These are phyloP conservation scores for Helichrysum umbraculigerum DNA, from an alignment of 129 eudicot species.

Conservation along the genomic window DNA sequence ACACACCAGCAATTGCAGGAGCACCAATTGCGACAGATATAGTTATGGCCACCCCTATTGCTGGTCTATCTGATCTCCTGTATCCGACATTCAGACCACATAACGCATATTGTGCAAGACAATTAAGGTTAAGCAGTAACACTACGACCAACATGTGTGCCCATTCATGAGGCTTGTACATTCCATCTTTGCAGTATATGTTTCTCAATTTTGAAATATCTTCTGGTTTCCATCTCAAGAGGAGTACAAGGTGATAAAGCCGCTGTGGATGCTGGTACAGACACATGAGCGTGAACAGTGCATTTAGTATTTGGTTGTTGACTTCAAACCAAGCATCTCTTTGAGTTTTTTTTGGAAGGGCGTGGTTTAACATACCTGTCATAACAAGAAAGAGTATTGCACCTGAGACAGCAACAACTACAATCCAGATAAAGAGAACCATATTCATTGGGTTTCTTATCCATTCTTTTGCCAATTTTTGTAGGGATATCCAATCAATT, in stretches of 20 bases:
- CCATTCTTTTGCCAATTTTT: slow-evolving; percentile 68
- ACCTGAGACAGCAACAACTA: slow-evolving; percentile 84
- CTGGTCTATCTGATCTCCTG: slow-evolving; percentile 70
- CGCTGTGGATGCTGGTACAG: slow-evolving; percentile 85
- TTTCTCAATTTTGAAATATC: slow-evolving; percentile 70
- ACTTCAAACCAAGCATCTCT: slow-evolving; percentile 94
- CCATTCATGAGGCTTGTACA: slow-evolving; percentile 97
- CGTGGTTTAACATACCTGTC: slow-evolving; percentile 90
- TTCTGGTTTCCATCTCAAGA: slow-evolving; percentile 78
- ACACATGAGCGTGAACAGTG: slow-evolving; percentile 90
- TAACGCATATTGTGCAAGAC: slow-evolving; percentile 83
- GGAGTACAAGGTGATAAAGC: slow-evolving; percentile 68
- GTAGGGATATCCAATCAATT: slow-evolving; percentile 60
- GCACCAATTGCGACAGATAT: slow-evolving; percentile 86
- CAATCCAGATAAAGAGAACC: slow-evolving; percentile 79
- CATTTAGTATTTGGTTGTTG: slow-evolving; percentile 89
- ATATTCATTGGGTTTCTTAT: slow-evolving; percentile 77
- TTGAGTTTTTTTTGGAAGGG: slow-evolving; percentile 66
- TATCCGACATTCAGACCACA: slow-evolving; percentile 93
- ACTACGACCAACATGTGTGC: slow-evolving; percentile 90
- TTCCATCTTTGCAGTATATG: slow-evolving; percentile 81
- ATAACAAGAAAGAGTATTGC: slow-evolving; percentile 87
- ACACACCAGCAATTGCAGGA: slow-evolving; percentile 89
- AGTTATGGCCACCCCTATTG: slow-evolving; percentile 77
- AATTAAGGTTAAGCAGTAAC: slow-evolving; percentile 65